Conservation (phyloP, 257 asterid genomes). For the Nicotiana attenuata region DNA sequence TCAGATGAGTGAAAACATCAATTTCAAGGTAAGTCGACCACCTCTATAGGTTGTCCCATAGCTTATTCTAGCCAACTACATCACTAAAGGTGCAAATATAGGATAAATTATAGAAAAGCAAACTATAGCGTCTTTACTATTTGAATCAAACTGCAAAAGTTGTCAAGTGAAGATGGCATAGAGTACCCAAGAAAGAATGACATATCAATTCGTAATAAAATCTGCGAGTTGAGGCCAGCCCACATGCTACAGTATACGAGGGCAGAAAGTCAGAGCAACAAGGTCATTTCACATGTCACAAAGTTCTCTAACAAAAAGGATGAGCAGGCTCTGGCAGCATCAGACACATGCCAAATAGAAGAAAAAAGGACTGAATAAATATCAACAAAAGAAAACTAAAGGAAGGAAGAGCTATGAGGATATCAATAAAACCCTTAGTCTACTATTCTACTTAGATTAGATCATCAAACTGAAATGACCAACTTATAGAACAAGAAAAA, state of each 20-base stretch:
- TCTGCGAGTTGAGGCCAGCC: not conserved
- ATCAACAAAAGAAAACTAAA: not conserved
- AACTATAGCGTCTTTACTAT: not conserved
- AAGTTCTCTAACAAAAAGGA: constrained; percentile 4
- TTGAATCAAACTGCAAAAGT: not conserved
- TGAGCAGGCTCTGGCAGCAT: not conserved
- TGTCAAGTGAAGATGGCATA: not conserved
- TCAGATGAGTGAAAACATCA: not conserved
- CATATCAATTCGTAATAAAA: not conserved
- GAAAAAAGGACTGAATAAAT: not conserved
- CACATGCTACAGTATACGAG: not conserved
- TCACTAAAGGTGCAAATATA: not conserved
- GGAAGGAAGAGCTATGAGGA: not conserved
- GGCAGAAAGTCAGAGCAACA: not conserved
- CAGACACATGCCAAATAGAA: not conserved
- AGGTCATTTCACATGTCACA: not conserved
- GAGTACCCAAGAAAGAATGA: constrained; percentile 2
- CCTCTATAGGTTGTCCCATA: not conserved
- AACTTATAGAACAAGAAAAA: not conserved
- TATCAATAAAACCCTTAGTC: not conserved
- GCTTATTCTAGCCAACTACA: not conserved
- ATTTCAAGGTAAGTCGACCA: not conserved
- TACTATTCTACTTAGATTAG: not conserved
- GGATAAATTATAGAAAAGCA: not conserved
- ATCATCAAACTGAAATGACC: not conserved